phyloP scores from a whole-genome alignment of 805 yeast genomes.

The Candida coquimbonensis region DNA sequence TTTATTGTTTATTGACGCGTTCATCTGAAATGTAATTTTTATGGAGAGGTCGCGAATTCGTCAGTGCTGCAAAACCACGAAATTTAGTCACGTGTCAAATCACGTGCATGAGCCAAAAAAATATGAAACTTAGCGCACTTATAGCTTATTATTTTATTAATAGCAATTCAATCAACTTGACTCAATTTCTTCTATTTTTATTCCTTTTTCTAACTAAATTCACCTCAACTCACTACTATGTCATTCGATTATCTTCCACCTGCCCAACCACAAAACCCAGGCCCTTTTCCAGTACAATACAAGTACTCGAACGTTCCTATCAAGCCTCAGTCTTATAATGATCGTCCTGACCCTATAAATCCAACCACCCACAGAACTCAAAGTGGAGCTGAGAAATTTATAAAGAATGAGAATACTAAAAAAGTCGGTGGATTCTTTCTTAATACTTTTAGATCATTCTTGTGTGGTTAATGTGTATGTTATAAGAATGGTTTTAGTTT shows the following conservation, averaged over 20 bases:
- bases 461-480: background rate
- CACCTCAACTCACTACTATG: background rate
- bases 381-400: background rate
- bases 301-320: background rate
- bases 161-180: too few species aligned
- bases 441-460: background rate
- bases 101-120: too few species aligned
- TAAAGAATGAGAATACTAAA: background rate
- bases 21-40: background rate
- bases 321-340: background rate
- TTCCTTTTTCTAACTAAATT: too few species aligned
- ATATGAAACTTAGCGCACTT: too few species aligned
- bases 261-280: background rate
- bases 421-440: background rate
- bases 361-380: background rate
- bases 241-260: conserved; percentile 3
- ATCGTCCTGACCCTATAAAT: background rate
- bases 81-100: too few species aligned
- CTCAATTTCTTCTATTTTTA: too few species aligned
- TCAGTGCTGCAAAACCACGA: too few species aligned
- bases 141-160: too few species aligned
- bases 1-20: background rate
- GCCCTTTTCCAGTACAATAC: background rate
- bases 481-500: too few species aligned
- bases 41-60: too few species aligned